Base-by-base conservation (phyloP, 2,329 filamentous ascomycete genomes). In the Diaporthe vexans region DNA sequence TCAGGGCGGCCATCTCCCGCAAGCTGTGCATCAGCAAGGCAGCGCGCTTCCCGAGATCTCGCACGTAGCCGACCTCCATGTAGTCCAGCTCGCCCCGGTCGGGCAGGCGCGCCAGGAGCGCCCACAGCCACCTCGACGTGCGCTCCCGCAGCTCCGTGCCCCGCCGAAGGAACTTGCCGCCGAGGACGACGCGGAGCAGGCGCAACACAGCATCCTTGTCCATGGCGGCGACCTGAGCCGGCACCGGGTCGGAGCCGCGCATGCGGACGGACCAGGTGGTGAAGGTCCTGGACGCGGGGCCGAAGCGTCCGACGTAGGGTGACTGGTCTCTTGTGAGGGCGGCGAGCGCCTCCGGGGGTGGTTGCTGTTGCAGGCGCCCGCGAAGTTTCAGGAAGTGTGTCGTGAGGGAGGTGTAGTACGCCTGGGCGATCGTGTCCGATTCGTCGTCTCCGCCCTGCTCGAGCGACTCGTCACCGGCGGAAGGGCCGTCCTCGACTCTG, bases 101-200 rank as follows among this genome's bases (percentile, higher is more conserved):
- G 0, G 94, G 92, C 74, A 96, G 88, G 73, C 91, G 89, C 3
- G 94, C 94, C 58, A 98, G 86, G 73, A 98, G 83, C 0, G 93
- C 92, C 95, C 95, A 98, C 5, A 94, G 86, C 96, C 96, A 98
- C 21, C 91, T 88, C 75, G 94, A 95, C 6, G 94, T 91, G 63
- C 92, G 89, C 78, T 90, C 88, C 35, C 90, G 86, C 40, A 95
- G 85, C 40, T 88, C 87, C 29, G 86, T 83, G n/a, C 89, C 89
- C 67, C 88, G 88, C 59, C 88, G 88, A 71, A 93, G 88, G 69
- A 93, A 90, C 75, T 90, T 91, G 70, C 91, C 90, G 24, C 88
- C 87, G 37, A 93, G 85, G n/a, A 94, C 84, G 70, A 95, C 86
- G 35, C 90, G 88, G 52, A 98, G 81, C 43, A 96, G 86, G 48